Evolutionary conservation across 495 filamentous ascomycete species (phyloP), one percentile per base, ranked within the genome.

Genomic region (Filosporella fistucella): DNA sequence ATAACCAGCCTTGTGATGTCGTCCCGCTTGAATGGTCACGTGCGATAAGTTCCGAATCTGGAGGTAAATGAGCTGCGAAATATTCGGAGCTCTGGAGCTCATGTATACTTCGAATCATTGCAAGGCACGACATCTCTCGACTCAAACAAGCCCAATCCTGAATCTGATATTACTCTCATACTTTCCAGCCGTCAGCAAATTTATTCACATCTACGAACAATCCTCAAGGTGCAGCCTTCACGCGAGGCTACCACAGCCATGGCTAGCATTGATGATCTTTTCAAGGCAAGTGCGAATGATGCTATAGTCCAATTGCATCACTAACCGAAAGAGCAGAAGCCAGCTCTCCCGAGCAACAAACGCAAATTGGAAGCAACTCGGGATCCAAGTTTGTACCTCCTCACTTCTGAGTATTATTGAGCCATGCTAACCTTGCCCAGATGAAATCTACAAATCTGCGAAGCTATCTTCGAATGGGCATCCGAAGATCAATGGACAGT

Each of bases 401-500:
- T 42, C 32, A 18, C 28, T 28, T 18, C 41, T 1, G 2, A 29
- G 13, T 17, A 35, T 30, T 42, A 32, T 39, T 29, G 23, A 21
- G 10, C 20, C 37, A 18, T 4, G 22, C 44, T 18, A 26, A 22
- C 23, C 5, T 22, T 24, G 18, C 16, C 40, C 57, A 88, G 85
- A 80, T 68, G 74, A 86, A 59, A 70, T 87, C 45, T 93, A 91
- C 75, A 97, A 99, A 70, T 82, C 87, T n/a, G 80, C 83, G 17
- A 95, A 91, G 59, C 63, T 85, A 30, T 71, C 71, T 20, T 60
- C 77, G 8, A 77, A 79, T 57, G 74, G 74, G 23, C 80, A 86
- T 54, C 70, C 73, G 6, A 82, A 78, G 55, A 75, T 74, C 26
- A 81, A 84, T 52, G 76, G 80, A 40, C 69, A 76, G 51, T 72